Evolutionary conservation across 2,329 filamentous ascomycete species (phyloP).

Genomic region (Fusarium virguliforme): DNA sequence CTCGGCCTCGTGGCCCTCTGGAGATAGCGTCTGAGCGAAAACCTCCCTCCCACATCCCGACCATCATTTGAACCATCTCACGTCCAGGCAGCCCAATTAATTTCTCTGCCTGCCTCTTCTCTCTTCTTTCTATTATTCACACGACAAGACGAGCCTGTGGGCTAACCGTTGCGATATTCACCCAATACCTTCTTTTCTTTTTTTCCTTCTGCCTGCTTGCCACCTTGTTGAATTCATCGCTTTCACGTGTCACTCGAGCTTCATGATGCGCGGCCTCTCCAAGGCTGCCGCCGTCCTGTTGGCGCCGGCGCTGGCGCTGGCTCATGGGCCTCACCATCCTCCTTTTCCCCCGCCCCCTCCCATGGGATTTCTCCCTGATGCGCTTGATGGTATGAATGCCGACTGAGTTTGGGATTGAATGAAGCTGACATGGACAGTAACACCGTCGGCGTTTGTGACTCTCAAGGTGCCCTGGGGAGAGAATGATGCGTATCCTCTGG

Average conservation of each 20-base stretch:
- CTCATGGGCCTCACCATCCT: constrained; percentile 41
- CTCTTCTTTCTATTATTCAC: constrained; percentile 19
- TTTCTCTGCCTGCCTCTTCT: constrained; percentile 13
- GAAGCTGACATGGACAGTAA: constrained; percentile 13
- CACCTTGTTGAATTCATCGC: not conserved
- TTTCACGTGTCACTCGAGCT: constrained; percentile 19
- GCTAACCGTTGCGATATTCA: not conserved
- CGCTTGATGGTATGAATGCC: constrained; percentile 29
- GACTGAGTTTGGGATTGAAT: not conserved
- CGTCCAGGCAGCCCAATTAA: constrained; percentile 24
- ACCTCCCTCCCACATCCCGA: constrained; percentile 39
- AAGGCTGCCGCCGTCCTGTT: constrained; percentile 52
- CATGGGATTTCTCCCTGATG: constrained; percentile 38
- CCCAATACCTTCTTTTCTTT: constrained; percentile 32
- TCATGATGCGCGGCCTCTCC: constrained; percentile 51
- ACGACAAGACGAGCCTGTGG: not conserved
- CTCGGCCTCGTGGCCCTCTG: constrained; percentile 15
- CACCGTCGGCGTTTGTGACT: constrained; percentile 45
- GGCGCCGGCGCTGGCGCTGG: constrained; percentile 45
- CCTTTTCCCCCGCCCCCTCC: constrained; percentile 27
- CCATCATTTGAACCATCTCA: constrained; percentile 26
- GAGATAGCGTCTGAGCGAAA: constrained; percentile 1
- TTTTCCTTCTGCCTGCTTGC: constrained; percentile 27
- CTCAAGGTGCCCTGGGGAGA: constrained; percentile 40
- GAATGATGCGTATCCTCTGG: constrained; percentile 42